A percentile compares a stretch with the other conserved stretches of the same genome.
phyloP scores from a whole-genome alignment of 169 alveolate genomes.

The Miamiensis avidus region DNA sequence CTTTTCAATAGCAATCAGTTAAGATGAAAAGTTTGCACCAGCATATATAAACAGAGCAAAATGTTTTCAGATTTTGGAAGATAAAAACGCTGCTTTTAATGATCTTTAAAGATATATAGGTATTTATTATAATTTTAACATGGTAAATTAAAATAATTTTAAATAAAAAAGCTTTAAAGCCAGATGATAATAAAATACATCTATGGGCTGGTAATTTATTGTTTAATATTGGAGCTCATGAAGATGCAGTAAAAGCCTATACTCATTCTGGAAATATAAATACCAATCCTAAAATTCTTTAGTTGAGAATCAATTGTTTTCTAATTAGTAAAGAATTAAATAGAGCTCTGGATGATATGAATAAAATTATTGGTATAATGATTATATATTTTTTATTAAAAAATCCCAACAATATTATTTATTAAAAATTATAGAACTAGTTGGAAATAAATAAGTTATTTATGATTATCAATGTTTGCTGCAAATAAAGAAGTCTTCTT shows the following conservation, averaged over 20 bases:
- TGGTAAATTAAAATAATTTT: too few species aligned
- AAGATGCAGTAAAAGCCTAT: conserved; percentile 45
- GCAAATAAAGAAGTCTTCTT: conserved; percentile 32
- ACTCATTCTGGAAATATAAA: conserved; percentile 34
- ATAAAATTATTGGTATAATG: conserved; percentile 13
- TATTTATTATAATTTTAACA: background rate
- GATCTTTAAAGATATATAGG: conserved; percentile 31
- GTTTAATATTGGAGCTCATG: conserved; percentile 41
- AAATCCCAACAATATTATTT: background rate
- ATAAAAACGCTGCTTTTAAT: conserved; percentile 44
- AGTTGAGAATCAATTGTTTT: conserved; percentile 34
- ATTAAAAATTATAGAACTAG: conserved; percentile 20
- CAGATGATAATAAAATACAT: conserved; percentile 40
- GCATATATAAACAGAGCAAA: conserved; percentile 48
- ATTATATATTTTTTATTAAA: background rate
- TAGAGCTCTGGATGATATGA: conserved; percentile 32
- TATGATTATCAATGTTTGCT: conserved; percentile 17
- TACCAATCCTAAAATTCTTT: conserved; percentile 23
- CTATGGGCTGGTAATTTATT: conserved; percentile 53
- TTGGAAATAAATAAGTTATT: conserved; percentile 27
- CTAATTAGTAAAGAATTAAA: conserved; percentile 36
- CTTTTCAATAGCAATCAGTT: conserved; percentile 22
- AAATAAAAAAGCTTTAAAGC: conserved; percentile 11
- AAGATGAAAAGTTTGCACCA: conserved; percentile 40
- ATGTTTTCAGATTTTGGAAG: conserved; percentile 35